phyloP scores from a whole-genome alignment of 768 basidiomycete species.

The Candolleomyces efflorescens region DNA sequence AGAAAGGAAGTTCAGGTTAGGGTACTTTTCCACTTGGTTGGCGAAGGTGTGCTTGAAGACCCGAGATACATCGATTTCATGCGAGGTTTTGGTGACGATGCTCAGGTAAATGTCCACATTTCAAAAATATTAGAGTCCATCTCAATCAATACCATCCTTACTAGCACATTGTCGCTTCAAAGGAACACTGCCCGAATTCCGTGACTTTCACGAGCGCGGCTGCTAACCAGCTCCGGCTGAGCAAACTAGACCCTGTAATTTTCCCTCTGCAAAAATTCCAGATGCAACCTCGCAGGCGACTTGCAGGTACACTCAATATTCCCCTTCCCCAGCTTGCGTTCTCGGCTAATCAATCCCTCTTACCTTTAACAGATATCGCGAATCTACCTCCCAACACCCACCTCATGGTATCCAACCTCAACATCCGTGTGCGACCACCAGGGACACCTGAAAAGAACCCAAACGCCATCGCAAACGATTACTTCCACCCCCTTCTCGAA shows the following conservation, averaged over 20 bases:
- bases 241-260: conserved; percentile 63
- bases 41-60: conserved; percentile 67
- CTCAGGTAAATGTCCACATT: conserved; percentile 41
- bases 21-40: conserved; percentile 70
- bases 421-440: conserved; percentile 44
- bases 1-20: conserved; percentile 32
- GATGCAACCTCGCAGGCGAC: conserved; percentile 32
- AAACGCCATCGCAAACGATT: conserved; percentile 25
- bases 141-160: conserved; percentile 3
- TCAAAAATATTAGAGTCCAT: neutral
- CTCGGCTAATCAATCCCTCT: neutral
- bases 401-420: conserved; percentile 37
- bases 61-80: conserved; percentile 69
- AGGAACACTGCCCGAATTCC: conserved; percentile 54
- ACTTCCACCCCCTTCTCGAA: conserved; percentile 34
- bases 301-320: conserved; percentile 31
- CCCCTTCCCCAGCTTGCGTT: neutral
- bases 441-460: conserved; percentile 34
- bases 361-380: conserved; percentile 29
- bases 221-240: conserved; percentile 67
- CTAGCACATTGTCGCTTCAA: conserved; percentile 76
- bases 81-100: conserved; percentile 53
- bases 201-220: conserved; percentile 74
- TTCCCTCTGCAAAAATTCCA: conserved; percentile 67
- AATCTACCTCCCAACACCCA: conserved; percentile 45